Conservation (phyloP, 2,329 filamentous ascomycete species). For the Epicoccum nigrum region DNA sequence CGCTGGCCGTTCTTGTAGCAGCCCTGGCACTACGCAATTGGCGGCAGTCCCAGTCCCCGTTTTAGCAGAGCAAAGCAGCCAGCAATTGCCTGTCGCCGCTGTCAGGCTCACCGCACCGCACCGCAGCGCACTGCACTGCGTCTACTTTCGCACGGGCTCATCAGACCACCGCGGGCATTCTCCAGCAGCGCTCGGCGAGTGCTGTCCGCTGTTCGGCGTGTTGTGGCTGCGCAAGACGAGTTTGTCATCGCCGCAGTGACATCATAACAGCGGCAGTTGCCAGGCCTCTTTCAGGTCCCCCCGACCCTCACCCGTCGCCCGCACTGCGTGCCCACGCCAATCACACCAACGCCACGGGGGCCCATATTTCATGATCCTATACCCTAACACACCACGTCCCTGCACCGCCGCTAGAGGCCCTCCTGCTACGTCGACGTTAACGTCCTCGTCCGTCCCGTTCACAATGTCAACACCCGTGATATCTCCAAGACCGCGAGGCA, state of each 20-base stretch:
- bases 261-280: constrained; percentile 15
- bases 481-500: constrained; percentile 40
- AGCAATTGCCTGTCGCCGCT: constrained; percentile 4
- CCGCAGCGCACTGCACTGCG: too few relatives aligned
- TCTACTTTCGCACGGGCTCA: constrained; percentile 1
- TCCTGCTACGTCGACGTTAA: constrained; percentile 18
- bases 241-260: constrained; percentile 15
- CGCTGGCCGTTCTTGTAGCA: constrained; percentile 7
- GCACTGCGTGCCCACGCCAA: constrained; percentile 9
- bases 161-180: constrained; percentile 4
- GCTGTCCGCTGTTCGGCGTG: constrained; percentile 4
- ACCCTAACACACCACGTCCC: constrained; percentile 16
- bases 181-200: constrained; percentile 2
- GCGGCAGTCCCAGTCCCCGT: constrained; percentile 3
- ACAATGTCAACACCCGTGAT: constrained; percentile 46
- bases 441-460: background rate
- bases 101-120: too few relatives aligned
- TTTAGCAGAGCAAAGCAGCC: too few relatives aligned
- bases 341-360: constrained; percentile 13
- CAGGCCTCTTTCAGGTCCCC: constrained; percentile 6
- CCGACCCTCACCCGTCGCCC: constrained; percentile 5
- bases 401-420: constrained; percentile 20
- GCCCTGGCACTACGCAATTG: constrained; percentile 11
- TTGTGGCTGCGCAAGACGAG: constrained; percentile 9
- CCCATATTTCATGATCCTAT: constrained; percentile 34